Percentiles rank a stretch among this genome's conserved stretches.
These are phyloP conservation scores for Oidium heveae DNA, from an alignment of 2,329 filamentous ascomycete species.

Conservation along the genomic window DNA sequence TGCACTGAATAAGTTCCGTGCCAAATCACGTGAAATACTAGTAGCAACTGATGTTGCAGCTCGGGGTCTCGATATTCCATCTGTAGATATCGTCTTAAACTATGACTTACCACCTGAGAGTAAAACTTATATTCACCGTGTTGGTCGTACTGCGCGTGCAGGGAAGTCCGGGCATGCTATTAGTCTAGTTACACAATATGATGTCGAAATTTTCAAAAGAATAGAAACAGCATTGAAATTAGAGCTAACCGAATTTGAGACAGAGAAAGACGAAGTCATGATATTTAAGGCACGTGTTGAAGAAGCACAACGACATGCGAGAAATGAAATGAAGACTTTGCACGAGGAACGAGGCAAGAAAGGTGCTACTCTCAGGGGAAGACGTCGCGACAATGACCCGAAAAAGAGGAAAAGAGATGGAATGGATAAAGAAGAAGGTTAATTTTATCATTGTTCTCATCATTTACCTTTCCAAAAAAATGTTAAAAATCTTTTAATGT, in stretches of 20 bases:
- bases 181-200: constrained; percentile 66
- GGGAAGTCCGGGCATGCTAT: constrained; percentile 66
- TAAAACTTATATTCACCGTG: constrained; percentile 78
- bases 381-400: constrained; percentile 20
- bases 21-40: constrained; percentile 58
- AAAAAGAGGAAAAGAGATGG: constrained; percentile 25
- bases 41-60: constrained; percentile 89
- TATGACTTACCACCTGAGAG: constrained; percentile 62
- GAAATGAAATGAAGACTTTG: constrained; percentile 57
- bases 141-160: constrained; percentile 68
- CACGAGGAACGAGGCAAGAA: constrained; percentile 37
- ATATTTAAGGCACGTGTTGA: constrained; percentile 52
- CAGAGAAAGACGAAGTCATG: constrained; percentile 65
- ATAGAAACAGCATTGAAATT: constrained; percentile 67
- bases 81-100: constrained; percentile 73
- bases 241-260: constrained; percentile 42
- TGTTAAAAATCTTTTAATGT: no score
- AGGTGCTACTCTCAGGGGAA: constrained; percentile 22
- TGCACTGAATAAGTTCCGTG: constrained; percentile 72
- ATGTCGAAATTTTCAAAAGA: constrained; percentile 52
- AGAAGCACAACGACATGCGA: constrained; percentile 60
- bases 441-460: neutral
- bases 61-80: constrained; percentile 75
- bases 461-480: no score
- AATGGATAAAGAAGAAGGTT: constrained; percentile 16